Evolutionary conservation across 352 stramenopile species (phyloP).

Genomic region (Globisporangium radiosum): DNA sequence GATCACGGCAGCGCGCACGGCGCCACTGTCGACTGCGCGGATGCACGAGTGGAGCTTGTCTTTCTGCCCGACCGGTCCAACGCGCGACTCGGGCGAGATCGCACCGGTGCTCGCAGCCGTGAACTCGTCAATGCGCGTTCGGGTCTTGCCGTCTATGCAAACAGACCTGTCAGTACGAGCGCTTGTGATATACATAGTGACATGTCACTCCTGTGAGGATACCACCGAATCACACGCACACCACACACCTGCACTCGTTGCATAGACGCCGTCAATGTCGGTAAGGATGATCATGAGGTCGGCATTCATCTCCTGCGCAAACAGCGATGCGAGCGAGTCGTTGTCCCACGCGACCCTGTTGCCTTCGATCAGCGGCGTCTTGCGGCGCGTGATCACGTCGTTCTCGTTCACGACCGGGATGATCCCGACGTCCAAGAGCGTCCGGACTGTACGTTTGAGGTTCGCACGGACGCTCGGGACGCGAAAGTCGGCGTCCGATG

Average conservation of each 20-base stretch:
- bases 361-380: slow-evolving; percentile 48
- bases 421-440: slow-evolving; percentile 74
- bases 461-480: slow-evolving; percentile 56
- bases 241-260: slow-evolving; percentile 10
- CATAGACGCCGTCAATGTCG: slow-evolving; percentile 63
- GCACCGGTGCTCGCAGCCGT: slow-evolving; percentile 32
- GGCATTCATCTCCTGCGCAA: slow-evolving; percentile 62
- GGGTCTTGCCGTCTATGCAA: slow-evolving; percentile 15
- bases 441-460: slow-evolving; percentile 51
- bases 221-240: background rate
- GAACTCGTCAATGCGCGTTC: slow-evolving; percentile 46
- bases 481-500: slow-evolving; percentile 74
- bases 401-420: slow-evolving; percentile 87
- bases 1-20: slow-evolving; percentile 53
- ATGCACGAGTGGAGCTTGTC: slow-evolving; percentile 83
- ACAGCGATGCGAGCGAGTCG: slow-evolving; percentile 74
- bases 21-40: slow-evolving; percentile 63
- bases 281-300: slow-evolving; percentile 79
- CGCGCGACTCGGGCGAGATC: slow-evolving; percentile 44
- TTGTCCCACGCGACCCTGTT: slow-evolving; percentile 81
- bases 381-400: slow-evolving; percentile 69
- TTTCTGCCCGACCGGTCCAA: slow-evolving; percentile 58
- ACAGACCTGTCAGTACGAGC: background rate
- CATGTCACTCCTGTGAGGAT: too few relatives aligned
- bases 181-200: background rate